phyloP scores from a whole-genome alignment of 306 rosid species.

The Lathyrus tuberosus region DNA sequence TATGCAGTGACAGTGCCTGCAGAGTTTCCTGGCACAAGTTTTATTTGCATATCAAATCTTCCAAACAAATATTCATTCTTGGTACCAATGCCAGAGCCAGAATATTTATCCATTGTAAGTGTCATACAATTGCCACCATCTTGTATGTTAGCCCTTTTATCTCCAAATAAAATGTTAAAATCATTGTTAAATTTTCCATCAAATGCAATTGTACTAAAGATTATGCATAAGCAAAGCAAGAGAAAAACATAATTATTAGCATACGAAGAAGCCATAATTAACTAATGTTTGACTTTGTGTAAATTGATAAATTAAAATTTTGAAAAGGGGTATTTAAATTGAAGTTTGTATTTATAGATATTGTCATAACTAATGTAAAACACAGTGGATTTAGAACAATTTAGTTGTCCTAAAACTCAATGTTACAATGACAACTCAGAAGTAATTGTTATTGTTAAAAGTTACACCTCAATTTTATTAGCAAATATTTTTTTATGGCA shows the following conservation, averaged over 20 bases:
- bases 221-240: slow-evolving; percentile 25
- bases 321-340: background rate
- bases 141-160: slow-evolving; percentile 25
- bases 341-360: background rate
- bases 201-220: slow-evolving; percentile 10
- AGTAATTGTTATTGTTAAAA: background rate
- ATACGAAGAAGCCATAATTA: slow-evolving; percentile 31
- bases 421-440: background rate
- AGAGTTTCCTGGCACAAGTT: slow-evolving; percentile 50
- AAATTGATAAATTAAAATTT: background rate
- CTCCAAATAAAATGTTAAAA: slow-evolving; percentile 49
- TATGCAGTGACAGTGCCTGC: slow-evolving; percentile 55
- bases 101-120: slow-evolving; percentile 41
- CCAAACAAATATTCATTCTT: slow-evolving; percentile 48
- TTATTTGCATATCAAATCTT: slow-evolving; percentile 54
- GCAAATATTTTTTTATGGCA: too few relatives aligned
- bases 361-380: background rate
- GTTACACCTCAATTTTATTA: background rate
- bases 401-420: background rate
- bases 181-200: slow-evolving; percentile 43
- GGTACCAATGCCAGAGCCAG: slow-evolving; percentile 46
- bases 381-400: background rate
- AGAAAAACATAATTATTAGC: slow-evolving; percentile 6
- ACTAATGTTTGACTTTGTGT: background rate
- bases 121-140: slow-evolving; percentile 36